Conservation (phyloP, 129 eudicot genomes). For the Escallonia rubra region DNA sequence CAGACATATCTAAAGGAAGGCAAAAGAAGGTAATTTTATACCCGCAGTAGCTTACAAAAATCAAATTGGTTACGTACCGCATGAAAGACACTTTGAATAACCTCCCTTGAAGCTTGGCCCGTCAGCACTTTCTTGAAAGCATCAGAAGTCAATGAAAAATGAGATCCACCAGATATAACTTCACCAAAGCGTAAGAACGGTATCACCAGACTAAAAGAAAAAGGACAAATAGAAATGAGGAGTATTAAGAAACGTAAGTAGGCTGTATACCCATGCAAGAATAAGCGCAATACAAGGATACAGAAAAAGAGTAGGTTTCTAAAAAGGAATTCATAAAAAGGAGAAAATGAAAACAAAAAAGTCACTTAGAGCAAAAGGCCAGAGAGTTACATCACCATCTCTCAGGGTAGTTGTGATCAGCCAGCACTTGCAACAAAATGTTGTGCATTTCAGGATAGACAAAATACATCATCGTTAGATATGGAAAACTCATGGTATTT, state of each 20-base stretch:
- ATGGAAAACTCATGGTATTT: too few species aligned
- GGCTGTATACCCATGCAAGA: background rate
- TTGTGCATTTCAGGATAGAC: too few species aligned
- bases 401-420: too few species aligned
- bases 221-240: conserved; percentile 12
- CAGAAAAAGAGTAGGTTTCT: background rate
- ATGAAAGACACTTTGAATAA: conserved; percentile 63
- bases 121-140: conserved; percentile 87
- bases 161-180: conserved; percentile 74
- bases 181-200: conserved; percentile 96
- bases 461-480: too few species aligned
- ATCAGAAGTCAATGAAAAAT: conserved; percentile 85
- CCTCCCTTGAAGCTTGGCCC: conserved; percentile 81
- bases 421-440: too few species aligned
- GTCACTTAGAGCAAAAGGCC: too few species aligned
- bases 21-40: too few species aligned
- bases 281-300: background rate
- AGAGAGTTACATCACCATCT: too few species aligned
- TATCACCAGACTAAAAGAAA: conserved; percentile 58
- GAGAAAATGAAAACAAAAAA: too few species aligned
- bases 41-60: too few species aligned
- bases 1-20: too few species aligned
- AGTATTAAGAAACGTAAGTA: conserved; percentile 1
- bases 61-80: conserved; percentile 51
- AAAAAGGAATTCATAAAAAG: background rate